Conservation (phyloP, 768 basidiomycete genomes). For the Boletus reticulatus region DNA sequence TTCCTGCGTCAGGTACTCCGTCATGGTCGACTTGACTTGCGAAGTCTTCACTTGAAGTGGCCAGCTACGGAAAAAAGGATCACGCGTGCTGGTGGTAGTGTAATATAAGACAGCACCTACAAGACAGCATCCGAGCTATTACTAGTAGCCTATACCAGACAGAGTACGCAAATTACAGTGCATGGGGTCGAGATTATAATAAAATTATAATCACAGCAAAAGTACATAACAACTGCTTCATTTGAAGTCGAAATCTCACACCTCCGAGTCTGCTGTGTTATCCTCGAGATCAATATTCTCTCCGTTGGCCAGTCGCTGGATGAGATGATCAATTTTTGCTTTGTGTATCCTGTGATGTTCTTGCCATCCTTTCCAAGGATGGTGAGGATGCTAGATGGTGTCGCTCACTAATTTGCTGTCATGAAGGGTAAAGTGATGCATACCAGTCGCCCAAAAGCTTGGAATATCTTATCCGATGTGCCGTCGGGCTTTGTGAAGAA, state of each 20-base stretch:
- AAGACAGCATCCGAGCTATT: no score
- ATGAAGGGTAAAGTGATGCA: constrained; percentile 19
- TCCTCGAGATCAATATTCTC: constrained; percentile 45
- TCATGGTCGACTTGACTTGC: not conserved
- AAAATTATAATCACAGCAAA: constrained; percentile 6
- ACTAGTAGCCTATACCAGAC: no score
- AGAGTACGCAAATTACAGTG: not conserved
- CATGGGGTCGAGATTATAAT: constrained; percentile 7
- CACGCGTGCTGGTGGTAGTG: not conserved
- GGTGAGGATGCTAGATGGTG: constrained; percentile 68
- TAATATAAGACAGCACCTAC: no score
- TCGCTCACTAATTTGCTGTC: not conserved
- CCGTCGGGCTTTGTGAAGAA: constrained; percentile 74
- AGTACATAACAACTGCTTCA: constrained; percentile 3
- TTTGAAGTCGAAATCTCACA: constrained; percentile 11
- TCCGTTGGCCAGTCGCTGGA: constrained; percentile 57
- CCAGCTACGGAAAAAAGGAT: no score
- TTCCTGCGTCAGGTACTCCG: constrained; percentile 50
- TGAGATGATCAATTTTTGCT: constrained; percentile 79
- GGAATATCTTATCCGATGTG: constrained; percentile 82
- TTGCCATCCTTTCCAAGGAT: constrained; percentile 95
- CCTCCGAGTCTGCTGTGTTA: constrained; percentile 25
- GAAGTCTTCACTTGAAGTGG: not conserved
- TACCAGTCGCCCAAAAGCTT: constrained; percentile 72
- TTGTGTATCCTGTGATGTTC: constrained; percentile 90